Evolutionary conservation across 495 filamentous ascomycete species (phyloP), one percentile per base, ranked within the genome.

Genomic region (Acidomyces sp.): DNA sequence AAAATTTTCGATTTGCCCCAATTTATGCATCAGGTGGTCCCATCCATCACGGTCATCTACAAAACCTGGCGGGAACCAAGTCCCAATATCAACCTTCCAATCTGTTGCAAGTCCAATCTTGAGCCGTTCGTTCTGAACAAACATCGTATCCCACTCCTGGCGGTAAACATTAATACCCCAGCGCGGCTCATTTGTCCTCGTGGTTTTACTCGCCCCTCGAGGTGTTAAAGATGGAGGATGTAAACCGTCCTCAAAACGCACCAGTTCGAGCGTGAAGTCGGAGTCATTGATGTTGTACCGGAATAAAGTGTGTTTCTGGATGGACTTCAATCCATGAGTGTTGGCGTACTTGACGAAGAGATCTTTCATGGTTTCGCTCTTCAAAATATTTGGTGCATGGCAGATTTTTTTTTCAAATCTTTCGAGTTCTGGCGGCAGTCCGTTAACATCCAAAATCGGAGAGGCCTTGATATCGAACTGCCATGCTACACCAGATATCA

Each of bases 181-280:
- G 16, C 50, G 48, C 19, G 53, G 50, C 32, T 55, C 50, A 25
- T 44, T 30, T 3, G 11, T 29, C 3, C 16, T 16, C 10, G 16
- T 6, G 3, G 36, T 18, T 12, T 15, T 9, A 11, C 22, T 21
- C 18, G 13, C 23, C 2, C 0, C 9, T 6, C 23, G 20, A n/a
- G n/a, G n/a, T n/a, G n/a, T n/a, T n/a, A n/a, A n/a, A n/a, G n/a
- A n/a, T 11, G 22, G 24, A 19, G 13, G 18, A 19, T 17, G 37
- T 13, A 10, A 26, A 7, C 42, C 41, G 22, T 46, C 26, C 19
- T 55, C 49, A 22, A 48, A 43, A 12, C 37, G 42, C 6, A 26
- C 22, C 16, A 55, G 41, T 29, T 55, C 53, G 18, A 47, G 35
- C n/a, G 38, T 47, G 34, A 25, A 41, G 16, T 53, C 53, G 21